Conservation (phyloP, 768 basidiomycete genomes). For the Amanita rubescens region DNA sequence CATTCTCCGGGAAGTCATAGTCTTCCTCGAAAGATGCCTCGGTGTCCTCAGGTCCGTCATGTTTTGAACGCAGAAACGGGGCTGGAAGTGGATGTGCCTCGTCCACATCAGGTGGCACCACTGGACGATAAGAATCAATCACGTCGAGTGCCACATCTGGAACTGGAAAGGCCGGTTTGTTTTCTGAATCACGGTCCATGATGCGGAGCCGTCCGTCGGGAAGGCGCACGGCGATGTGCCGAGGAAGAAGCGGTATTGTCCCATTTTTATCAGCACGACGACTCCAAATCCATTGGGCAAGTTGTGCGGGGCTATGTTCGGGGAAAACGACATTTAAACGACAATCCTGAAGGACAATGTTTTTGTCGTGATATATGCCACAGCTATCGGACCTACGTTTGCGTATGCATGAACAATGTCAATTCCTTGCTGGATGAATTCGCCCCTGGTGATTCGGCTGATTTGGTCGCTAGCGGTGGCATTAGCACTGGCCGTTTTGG, state of each 20-base stretch:
- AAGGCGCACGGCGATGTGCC: slow-evolving; percentile 1
- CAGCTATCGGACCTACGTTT: not conserved
- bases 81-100: not conserved
- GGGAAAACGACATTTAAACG: not conserved
- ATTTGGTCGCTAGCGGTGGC: not conserved
- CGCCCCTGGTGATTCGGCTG: slow-evolving; percentile 4
- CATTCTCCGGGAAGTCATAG: not conserved
- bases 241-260: not conserved
- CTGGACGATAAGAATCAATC: not conserved
- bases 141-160: not conserved
- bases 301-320: not conserved
- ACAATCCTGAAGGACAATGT: not conserved
- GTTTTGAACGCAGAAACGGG: not conserved
- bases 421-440: slow-evolving; percentile 8
- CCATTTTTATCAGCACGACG: not conserved
- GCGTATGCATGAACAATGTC: slow-evolving; percentile 9
- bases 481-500: too few species aligned
- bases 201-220: not conserved
- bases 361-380: not conserved
- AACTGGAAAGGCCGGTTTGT: not conserved
- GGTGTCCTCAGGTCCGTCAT: not conserved
- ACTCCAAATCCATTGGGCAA: not conserved
- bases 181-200: not conserved
- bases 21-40: not conserved
- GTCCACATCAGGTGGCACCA: slow-evolving; percentile 2